Evolutionary conservation across 148 eudicot species (phyloP).

Genomic region (Rhododendron ovatum): DNA sequence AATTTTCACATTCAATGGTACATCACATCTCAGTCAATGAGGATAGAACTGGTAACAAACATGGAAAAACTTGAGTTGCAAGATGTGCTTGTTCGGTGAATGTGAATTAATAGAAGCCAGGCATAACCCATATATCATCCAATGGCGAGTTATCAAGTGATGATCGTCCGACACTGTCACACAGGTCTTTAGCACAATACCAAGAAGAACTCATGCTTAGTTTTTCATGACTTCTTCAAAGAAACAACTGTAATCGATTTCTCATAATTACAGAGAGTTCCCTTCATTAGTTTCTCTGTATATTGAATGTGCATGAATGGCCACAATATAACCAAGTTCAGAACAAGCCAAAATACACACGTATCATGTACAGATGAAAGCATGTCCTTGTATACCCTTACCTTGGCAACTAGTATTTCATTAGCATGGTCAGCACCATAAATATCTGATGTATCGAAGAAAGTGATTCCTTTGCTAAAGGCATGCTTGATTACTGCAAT

Average conservation of each 20-base stretch:
- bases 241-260: not conserved
- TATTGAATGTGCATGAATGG: not conserved
- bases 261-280: not conserved
- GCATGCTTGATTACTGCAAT: conserved; percentile 54
- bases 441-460: conserved; percentile 65
- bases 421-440: conserved; percentile 51
- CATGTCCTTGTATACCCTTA: conserved; percentile 10
- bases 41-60: not conserved
- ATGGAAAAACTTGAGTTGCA: not conserved
- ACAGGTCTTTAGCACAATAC: not conserved
- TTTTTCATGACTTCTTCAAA: not conserved
- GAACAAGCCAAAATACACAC: not conserved
- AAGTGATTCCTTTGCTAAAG: conserved; percentile 57
- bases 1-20: not conserved
- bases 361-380: not conserved
- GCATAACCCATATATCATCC: not conserved
- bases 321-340: not conserved
- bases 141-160: not conserved
- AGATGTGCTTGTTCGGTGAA: not conserved
- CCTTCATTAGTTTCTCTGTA: not conserved
- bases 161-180: not conserved
- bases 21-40: not conserved
- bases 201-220: not conserved
- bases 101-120: not conserved
- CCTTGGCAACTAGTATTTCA: conserved; percentile 71